phyloP scores from a whole-genome alignment of 2,329 filamentous ascomycete genomes.

The Talaromyces sp. region DNA sequence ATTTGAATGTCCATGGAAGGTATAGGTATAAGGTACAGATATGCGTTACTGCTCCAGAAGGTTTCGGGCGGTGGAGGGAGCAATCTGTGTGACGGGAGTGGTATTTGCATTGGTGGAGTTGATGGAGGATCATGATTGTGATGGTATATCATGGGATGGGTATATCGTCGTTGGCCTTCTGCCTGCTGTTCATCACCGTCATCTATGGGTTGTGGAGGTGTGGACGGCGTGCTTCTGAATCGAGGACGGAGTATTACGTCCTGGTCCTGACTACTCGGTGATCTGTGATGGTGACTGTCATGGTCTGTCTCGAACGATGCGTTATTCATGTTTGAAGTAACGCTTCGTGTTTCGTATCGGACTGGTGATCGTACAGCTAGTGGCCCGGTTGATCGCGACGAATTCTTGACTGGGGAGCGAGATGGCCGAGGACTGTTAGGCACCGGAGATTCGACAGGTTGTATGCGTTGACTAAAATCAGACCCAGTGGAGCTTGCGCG shows the following conservation, averaged over 20 bases:
- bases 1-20: conserved; percentile 24
- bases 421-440: conserved; percentile 26
- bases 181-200: conserved; percentile 18
- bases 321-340: not conserved
- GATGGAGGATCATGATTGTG: conserved; percentile 14
- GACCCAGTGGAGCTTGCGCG: conserved; percentile 30
- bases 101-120: not conserved
- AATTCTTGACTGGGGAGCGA: conserved; percentile 24
- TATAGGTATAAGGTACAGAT: not conserved
- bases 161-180: conserved; percentile 21
- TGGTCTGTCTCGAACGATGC: not conserved
- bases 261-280: conserved; percentile 27
- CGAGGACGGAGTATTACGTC: conserved; percentile 34
- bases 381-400: conserved; percentile 1
- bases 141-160: conserved; percentile 30
- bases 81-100: conserved; percentile 9
- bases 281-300: conserved; percentile 11
- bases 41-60: conserved; percentile 18
- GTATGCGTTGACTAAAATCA: conserved; percentile 38
- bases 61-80: conserved; percentile 9
- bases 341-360: conserved; percentile 16
- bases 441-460: conserved; percentile 37
- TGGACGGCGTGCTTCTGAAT: conserved; percentile 26
- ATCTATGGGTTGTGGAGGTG: conserved; percentile 23
- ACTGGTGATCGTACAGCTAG: conserved; percentile 13